Evolutionary conservation across 345 rosid species (phyloP), one percentile per base, ranked within the genome.

Genomic region (Salix udensis): DNA sequence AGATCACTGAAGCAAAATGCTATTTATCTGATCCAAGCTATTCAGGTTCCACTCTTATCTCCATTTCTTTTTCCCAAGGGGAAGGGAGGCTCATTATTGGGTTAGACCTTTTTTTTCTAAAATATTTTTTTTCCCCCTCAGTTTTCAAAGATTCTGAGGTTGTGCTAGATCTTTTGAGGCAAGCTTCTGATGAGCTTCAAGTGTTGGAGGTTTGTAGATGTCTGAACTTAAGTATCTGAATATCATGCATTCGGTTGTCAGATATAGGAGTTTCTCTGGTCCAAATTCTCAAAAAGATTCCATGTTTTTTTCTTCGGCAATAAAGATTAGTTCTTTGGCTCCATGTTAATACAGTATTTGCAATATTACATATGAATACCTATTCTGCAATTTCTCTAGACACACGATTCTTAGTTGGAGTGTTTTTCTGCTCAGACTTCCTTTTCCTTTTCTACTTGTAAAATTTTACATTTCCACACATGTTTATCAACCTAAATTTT

Each of bases 1-100:
- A 84, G 68, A 90, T 96, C 71, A 86, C 90, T 75, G 97, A 96
- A 86, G 95, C 96, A 79, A 92, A 91, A 84, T 96, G 99, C 87
- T 81, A 86, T 84, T 88, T 93, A 21, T 90, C 91, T n/a, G 97
- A 96, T 84, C 87, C 91, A 72, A 90, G 80, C 82, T 91, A 85
- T 84, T 87, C 95, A 86, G 97, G 98, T 92, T 84, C 72, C 16
- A 55, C 74, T 67, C 19, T 76, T n/a, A 10, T 30, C 24, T 37
- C 28, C 10, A 28, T 36, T n/a, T 65, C 30, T 65, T n/a, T 53
- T 71, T 30, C 6, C 28, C 5, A 3, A 14, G 16, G 50, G 18
- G 50, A 12, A 46, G 58, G 1, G 58, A 6, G 23, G 23, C 44
- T 2, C 44, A 40, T 40, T 40, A 11, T 1, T 34, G 42, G 16